Base-by-base conservation (phyloP, 805 yeast genomes). In the Kuraishia floccosa region DNA sequence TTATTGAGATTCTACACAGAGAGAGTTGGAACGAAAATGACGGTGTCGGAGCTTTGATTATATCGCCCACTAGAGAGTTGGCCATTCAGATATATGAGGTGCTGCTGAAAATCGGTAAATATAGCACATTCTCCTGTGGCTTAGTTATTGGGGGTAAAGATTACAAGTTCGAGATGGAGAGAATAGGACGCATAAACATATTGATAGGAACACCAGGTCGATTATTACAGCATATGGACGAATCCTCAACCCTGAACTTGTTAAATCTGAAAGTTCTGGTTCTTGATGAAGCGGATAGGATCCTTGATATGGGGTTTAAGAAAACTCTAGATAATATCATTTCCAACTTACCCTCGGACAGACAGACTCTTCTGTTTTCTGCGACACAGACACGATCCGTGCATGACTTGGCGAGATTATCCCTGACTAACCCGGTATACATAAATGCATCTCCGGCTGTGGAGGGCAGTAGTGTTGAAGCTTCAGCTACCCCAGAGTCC, bases 91-190 rank as follows among this genome's bases (percentile, higher is more conserved):
- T 79, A 17, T 86, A 86, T 44, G 94, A 85, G 46, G 96, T 86
- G 4, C 56, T 86, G 37, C 62, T 76, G n/a, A 80, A 76, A 42
- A 76, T 86, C 32, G 96, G 96, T 15, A 70, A 75, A 27, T 63
- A 71, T 41, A 77, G 76, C 41, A 58, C 74, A 3, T 77, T 86
- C 37, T 79, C 93, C 5, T 95, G 95, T 1, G 96, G 95, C 36
- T 60, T 86, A 36, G 89, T 87, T 8, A 86, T 87, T 44, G 96
- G 96, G 30, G 96, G 96, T 24, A 85, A 87, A 49, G 94, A 85
- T 48, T 80, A 81, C 19, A 69, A 72, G 36, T 81, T 66, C 42
- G 96, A 86, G 51, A 70, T 72, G 38, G 94, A 83, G 31, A 69
- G 96, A 49, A 71, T 86, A 6, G 68, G 78, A 1, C 68, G 69